Base-by-base conservation (phyloP, 1,284 basidiomycete species). In the Apiotrichum laibachii region DNA sequence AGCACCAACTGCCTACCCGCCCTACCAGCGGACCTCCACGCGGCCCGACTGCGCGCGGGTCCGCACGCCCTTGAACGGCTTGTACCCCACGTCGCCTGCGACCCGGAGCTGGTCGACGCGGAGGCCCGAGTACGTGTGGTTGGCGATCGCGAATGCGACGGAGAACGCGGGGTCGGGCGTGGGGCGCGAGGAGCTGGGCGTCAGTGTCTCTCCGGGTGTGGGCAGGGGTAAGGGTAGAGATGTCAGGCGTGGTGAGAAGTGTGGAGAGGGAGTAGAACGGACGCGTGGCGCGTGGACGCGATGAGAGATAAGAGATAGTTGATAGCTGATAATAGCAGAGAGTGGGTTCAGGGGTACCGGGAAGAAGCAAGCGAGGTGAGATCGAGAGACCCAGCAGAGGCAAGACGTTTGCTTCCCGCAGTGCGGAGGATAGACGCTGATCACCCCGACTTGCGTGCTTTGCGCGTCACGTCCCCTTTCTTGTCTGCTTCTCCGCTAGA, bases 31-130 rank as follows among this genome's bases (percentile, higher is more conserved):
- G 21, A 77, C 73, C 52, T 78, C 77, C 11, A 76, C 66, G 40
- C 66, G 68, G 1, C 76, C 77, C 12, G 75, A 72, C 37, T 65
- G 64, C 4, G 72, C 70, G 16, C 73, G 56, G 55, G 70, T 72
- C 50, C 77, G 65, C 6, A 81, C 76, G 13, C 81, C 80, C 77
- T 92, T 95, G 80, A 90, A 93, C 16, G 85, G 79, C 58, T 78
- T 75, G 69, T 81, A 81, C 56, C 70, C 77, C 8, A 76, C 74
- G 42, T 78, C 76, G 3, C 88, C 86, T 0, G 84, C 84, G n/a
- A 96, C 80, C 72, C 87, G 90, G 57, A 97, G 82, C 66, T 91
- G 87, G 61, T 92, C 89, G 3, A 96, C 87, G 63, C 88, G 89
- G 54, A 96, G 79, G 10, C 86, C 83, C 2, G 90, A 92, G 72